A percentile compares a stretch with the other conserved stretches of the same genome.
These are phyloP conservation scores for Tympanopsis confertula DNA, from an alignment of 2,329 filamentous ascomycete genomes.

Conservation along the genomic window DNA sequence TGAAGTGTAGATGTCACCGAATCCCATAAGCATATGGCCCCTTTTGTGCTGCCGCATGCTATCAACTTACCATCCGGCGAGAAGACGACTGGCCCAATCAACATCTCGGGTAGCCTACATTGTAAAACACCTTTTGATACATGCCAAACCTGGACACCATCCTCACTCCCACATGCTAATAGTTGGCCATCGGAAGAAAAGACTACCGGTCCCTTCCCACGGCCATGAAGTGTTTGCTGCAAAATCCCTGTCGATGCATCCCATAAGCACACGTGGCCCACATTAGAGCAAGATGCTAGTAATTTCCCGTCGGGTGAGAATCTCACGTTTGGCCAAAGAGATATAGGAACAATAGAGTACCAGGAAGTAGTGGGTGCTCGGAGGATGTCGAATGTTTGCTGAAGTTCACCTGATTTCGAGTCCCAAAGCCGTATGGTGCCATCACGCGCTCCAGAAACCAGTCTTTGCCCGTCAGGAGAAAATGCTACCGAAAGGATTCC, in stretches of 20 bases:
- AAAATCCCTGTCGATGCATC: neutral
- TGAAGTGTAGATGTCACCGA: neutral
- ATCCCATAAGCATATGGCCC: neutral
- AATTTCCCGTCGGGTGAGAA: neutral
- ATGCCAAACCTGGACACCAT: neutral
- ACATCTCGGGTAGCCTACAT: neutral
- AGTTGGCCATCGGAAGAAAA: neutral
- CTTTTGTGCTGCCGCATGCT: neutral
- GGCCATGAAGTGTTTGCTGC: neutral
- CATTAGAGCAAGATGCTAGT: neutral
- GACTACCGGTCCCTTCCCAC: neutral
- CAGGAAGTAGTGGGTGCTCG: conserved; percentile 3
- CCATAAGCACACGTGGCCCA: neutral
- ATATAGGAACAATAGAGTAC: conserved; percentile 3
- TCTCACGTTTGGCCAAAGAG: neutral
- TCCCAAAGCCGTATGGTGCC: neutral
- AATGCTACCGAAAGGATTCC: neutral
- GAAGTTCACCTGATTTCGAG: neutral
- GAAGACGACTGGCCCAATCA: neutral
- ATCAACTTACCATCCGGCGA: neutral
- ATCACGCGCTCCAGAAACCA: neutral
- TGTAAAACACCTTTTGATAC: neutral
- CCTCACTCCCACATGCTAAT: too few relatives aligned
- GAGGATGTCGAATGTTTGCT: neutral
- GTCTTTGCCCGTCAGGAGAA: neutral